Evolutionary conservation across 176 grass and related monocot genomes (phyloP), one percentile per base, ranked within the genome.

Genomic region (Oryza coarctata): DNA sequence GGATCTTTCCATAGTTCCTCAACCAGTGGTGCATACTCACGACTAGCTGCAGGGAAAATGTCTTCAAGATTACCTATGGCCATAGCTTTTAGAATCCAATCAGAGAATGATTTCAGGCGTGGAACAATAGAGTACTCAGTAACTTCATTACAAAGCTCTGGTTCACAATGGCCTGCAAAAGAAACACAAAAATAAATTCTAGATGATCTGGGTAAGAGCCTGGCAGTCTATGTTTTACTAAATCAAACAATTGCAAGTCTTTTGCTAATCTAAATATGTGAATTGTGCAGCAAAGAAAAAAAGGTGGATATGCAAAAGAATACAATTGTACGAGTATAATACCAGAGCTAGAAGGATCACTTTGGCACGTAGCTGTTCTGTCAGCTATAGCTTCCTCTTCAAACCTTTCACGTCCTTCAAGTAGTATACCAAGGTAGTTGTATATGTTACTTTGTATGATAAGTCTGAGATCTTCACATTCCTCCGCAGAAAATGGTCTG

Each of bases 371-470:
- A 70, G 84, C 85, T 73, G 74, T 84, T 77, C 63, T 89, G 77
- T 88, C 82, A 57, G 70, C 65, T 86, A 95, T 88, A 84, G 73
- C 73, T 87, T 95, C 88, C 65, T 95, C 93, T 94, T 99, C 91
- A 78, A 99, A 96, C 45, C 71, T 65, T 76, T 99, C 97, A 83
- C 89, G 87, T 0, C 91, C 91, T 82, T 99, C 97, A 75, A 99
- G 97, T 79, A 99, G 71, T 61, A 95, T 88, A 70, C 85, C 83
- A 74, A 99, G 76, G 84, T 96, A 96, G 83, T 70, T 90, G 57
- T 99, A 99, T 89, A 99, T 90, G 85, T 86, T 99, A 22, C 82
- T 94, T 84, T 94, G 93, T 90, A 99, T 96, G 83, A 99, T 76
- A 69, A 91, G 78, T 77, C 94, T 99, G 52, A 99, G 82, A 63